Conservation (phyloP, 768 basidiomycete species). For the Boletus edulis region DNA sequence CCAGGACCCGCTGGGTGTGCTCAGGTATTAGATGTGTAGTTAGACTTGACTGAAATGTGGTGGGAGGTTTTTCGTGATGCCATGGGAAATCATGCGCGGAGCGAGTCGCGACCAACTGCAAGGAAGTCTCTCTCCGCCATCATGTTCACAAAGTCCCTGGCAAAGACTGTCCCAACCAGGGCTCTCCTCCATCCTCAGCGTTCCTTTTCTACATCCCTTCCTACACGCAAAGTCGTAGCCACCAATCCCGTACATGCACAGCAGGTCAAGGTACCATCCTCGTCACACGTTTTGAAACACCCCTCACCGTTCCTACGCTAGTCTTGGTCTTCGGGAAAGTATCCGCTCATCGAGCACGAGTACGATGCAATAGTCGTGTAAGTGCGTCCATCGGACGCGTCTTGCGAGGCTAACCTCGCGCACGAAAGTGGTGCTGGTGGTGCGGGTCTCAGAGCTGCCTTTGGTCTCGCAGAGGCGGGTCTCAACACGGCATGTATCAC, state of each 20-base stretch:
- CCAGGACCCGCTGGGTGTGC: conserved; percentile 30
- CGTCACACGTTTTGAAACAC: conserved; percentile 3
- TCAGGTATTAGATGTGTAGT: conserved; percentile 16
- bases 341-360: conserved; percentile 97
- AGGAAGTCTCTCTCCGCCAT: conserved; percentile 10
- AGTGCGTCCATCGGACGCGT: conserved; percentile 35
- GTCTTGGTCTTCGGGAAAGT: conserved; percentile 84
- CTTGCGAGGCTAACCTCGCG: conserved; percentile 11
- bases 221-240: conserved; percentile 59
- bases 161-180: conserved; percentile 32
- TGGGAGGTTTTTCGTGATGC: too few relatives aligned
- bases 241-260: conserved; percentile 78
- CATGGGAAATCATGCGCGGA: conserved; percentile 23
- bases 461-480: conserved; percentile 96
- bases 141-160: conserved; percentile 69
- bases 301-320: conserved; percentile 27
- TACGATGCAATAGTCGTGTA: conserved; percentile 99
- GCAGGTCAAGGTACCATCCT: conserved; percentile 64
- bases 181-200: conserved; percentile 49
- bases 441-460: conserved; percentile 96
- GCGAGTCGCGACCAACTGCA: conserved; percentile 17
- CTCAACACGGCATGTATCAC: conserved; percentile 99
- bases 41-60: too few relatives aligned
- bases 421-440: conserved; percentile 86
- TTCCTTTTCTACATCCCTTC: conserved; percentile 64